Conservation (phyloP, 108 stramenopile species). For the Pseudonitzschia pungens region DNA sequence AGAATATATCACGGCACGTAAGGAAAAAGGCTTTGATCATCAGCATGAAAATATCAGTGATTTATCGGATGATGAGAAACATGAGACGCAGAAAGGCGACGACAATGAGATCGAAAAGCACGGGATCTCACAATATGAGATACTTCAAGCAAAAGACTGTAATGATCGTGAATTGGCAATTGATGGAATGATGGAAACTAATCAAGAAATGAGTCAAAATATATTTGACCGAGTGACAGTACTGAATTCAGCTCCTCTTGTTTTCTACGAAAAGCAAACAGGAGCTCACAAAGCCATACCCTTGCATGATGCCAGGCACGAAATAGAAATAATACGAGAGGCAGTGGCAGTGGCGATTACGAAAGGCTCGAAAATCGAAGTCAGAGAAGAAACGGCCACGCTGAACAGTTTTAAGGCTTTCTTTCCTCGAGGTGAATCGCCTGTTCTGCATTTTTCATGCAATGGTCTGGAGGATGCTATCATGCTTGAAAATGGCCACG, state of each 20-base stretch:
- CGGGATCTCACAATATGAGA: neutral
- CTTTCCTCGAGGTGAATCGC: conserved; percentile 24
- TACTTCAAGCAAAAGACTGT: neutral
- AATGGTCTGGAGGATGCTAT: conserved; percentile 49
- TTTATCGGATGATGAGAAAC: conserved; percentile 2
- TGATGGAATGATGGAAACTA: conserved; percentile 16
- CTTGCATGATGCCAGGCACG: conserved; percentile 7
- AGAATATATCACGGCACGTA: neutral
- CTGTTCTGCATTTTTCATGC: conserved; percentile 55
- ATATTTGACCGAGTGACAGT: conserved; percentile 22
- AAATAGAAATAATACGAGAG: neutral
- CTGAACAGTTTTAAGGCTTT: conserved; percentile 33
- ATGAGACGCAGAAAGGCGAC: neutral
- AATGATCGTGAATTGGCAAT: neutral
- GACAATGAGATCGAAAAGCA: neutral
- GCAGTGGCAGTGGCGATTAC: conserved; percentile 11
- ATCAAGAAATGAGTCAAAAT: conserved; percentile 7
- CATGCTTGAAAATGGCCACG: conserved; percentile 59
- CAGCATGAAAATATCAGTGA: conserved; percentile 1
- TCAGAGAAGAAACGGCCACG: conserved; percentile 3
- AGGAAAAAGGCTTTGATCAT: neutral
- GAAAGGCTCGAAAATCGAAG: conserved; percentile 2
- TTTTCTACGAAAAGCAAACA: conserved; percentile 15
- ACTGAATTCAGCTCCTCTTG: conserved; percentile 30
- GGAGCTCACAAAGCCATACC: conserved; percentile 14